Percentiles rank a stretch among this genome's conserved stretches.
Evolutionary conservation across 805 yeast species (phyloP).

Genomic region (Metschnikowia kunwiensis): DNA sequence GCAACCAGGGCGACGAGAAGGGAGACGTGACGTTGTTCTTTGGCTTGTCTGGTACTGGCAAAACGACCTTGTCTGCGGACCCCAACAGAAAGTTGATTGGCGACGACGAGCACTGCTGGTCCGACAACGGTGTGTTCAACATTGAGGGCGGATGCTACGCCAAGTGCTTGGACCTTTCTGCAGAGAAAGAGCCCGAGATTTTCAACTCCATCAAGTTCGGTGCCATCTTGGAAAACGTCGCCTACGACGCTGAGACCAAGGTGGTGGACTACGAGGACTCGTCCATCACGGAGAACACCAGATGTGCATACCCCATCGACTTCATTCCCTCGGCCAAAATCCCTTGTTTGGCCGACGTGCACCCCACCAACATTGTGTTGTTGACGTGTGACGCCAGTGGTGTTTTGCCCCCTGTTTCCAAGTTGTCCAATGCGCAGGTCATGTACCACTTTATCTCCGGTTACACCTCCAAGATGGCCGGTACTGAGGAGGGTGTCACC

Average conservation of each 20-base stretch:
- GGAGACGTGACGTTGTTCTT: slow-evolving; percentile 93
- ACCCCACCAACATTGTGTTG: slow-evolving; percentile 88
- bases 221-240: slow-evolving; percentile 89
- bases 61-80: slow-evolving; percentile 95
- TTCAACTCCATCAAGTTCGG: slow-evolving; percentile 94
- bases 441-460: slow-evolving; percentile 99
- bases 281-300: slow-evolving; percentile 90
- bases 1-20: slow-evolving; percentile 78
- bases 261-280: slow-evolving; percentile 82
- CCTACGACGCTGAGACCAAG: slow-evolving; percentile 74
- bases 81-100: slow-evolving; percentile 92
- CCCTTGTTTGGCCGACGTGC: slow-evolving; percentile 86
- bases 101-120: slow-evolving; percentile 99
- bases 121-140: slow-evolving; percentile 96
- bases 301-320: slow-evolving; percentile 98
- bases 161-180: slow-evolving; percentile 84
- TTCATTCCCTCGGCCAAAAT: slow-evolving; percentile 94
- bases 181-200: slow-evolving; percentile 96
- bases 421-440: slow-evolving; percentile 89
- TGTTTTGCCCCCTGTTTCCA: slow-evolving; percentile 95
- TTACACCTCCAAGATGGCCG: slow-evolving; percentile 99
- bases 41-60: slow-evolving; percentile 97
- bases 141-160: slow-evolving; percentile 99
- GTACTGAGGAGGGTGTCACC: slow-evolving; percentile 97
- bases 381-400: slow-evolving; percentile 98